Percentiles rank a stretch among this genome's conserved stretches.
Evolutionary conservation across 257 asterid species (phyloP).

Genomic region (Voacanga thouarsii): DNA sequence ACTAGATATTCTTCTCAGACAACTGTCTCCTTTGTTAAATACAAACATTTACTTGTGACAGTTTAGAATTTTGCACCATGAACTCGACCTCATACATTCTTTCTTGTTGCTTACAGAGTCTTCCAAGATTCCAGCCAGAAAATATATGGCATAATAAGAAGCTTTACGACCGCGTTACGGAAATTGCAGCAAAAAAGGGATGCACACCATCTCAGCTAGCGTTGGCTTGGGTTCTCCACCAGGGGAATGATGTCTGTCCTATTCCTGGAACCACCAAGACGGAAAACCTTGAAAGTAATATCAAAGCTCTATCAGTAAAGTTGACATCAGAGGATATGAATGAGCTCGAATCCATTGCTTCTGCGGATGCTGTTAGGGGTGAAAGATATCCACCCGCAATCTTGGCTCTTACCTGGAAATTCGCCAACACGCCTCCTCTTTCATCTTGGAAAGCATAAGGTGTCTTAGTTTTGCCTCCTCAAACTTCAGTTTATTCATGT

Average conservation of each 20-base stretch:
- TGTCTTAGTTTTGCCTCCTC: too few relatives aligned
- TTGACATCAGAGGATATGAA: neutral
- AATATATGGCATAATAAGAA: conserved; percentile 5
- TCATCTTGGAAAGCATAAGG: neutral
- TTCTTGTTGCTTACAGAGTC: neutral
- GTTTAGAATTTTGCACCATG: too few relatives aligned
- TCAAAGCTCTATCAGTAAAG: neutral
- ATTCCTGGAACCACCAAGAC: conserved; percentile 3
- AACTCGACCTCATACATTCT: too few relatives aligned
- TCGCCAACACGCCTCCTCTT: neutral
- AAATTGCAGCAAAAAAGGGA: conserved; percentile 11
- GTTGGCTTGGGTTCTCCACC: conserved; percentile 14
- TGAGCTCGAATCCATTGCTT: conserved; percentile 1
- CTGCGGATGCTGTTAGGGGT: neutral
- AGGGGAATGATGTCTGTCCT: neutral
- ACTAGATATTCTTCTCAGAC: too few relatives aligned
- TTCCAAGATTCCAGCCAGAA: conserved; percentile 15
- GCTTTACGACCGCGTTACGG: neutral
- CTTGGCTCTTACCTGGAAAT: neutral
- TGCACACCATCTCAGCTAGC: conserved; percentile 16
- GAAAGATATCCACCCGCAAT: neutral
- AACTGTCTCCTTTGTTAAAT: too few relatives aligned
- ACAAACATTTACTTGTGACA: too few relatives aligned
- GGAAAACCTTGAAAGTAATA: neutral
- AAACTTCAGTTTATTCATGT: too few relatives aligned